Percentiles rank a stretch among this genome's conserved stretches.
Conservation (phyloP, 495 filamentous ascomycete genomes). For the Daldinia decipiens region DNA sequence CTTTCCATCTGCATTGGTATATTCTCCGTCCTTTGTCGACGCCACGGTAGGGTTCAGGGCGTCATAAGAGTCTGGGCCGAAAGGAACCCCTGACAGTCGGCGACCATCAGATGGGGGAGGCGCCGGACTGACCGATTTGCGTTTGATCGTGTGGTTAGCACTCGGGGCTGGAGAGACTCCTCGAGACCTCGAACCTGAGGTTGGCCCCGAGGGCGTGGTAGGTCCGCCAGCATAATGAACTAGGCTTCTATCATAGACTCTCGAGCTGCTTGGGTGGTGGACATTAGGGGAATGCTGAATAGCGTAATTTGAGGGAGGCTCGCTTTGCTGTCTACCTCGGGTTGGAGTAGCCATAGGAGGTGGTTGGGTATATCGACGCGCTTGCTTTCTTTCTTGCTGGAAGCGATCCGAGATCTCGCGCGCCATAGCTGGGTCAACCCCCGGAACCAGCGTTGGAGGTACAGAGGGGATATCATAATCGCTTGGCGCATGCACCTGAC, state of each 20-base stretch:
- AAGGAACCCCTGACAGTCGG: conserved; percentile 74
- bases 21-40: conserved; percentile 52
- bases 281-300: conserved; percentile 54
- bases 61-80: conserved; percentile 89
- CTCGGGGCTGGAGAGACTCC: conserved; percentile 69
- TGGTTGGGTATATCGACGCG: conserved; percentile 55
- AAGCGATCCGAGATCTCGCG: conserved; percentile 66
- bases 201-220: conserved; percentile 48
- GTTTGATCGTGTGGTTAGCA: conserved; percentile 63
- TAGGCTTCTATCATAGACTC: conserved; percentile 48
- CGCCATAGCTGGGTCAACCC: conserved; percentile 68
- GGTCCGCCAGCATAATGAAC: conserved; percentile 56
- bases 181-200: conserved; percentile 52
- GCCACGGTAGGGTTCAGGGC: conserved; percentile 70
- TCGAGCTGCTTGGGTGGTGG: conserved; percentile 49
- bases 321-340: conserved; percentile 55
- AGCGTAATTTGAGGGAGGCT: conserved; percentile 48
- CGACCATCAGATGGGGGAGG: conserved; percentile 66
- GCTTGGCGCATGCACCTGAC: conserved; percentile 37
- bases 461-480: conserved; percentile 60
- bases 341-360: conserved; percentile 49
- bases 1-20: conserved; percentile 61
- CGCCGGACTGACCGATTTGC: conserved; percentile 82
- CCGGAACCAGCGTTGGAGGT: conserved; percentile 75
- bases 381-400: conserved; percentile 58